Evolutionary conservation across 768 basidiomycete species (phyloP), one percentile per base, ranked within the genome.

Genomic region (Amanita rimosa): DNA sequence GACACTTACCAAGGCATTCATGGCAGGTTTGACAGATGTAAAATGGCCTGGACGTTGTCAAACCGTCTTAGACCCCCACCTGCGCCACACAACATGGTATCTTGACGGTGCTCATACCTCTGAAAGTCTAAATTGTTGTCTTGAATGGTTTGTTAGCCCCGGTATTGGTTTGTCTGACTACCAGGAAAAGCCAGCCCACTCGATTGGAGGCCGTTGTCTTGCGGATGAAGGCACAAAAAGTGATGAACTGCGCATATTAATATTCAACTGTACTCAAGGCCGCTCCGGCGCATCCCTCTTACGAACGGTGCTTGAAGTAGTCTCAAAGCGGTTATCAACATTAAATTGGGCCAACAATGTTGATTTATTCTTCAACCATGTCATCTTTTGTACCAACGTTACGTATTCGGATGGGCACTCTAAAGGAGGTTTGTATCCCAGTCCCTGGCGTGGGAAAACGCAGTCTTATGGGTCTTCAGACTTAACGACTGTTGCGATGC

Each of bases 31-130:
- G 17, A 65, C 77, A 56, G 65, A 71, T 16, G 74, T 92, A 3
- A 77, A 70, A 52, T 99, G 96, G 95, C 94, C 96, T 8, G 96
- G 95, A 10, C 79, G 96, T 39, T 99, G 96, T 61, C 96, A 99
- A 65, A 76, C 75, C 7, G 78, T 95, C 10, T 42, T 49, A 8
- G 92, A 94, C 58, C 81, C 81, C 1, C 59, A 54, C 13, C 60
- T 75, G 34, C 44, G 64, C 1, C 58, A 63, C 13, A 71, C 76
- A 6, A 85, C 77, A 2, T 98, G 96, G 96, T 90, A 82, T 63
- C 68, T 99, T 10, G 96, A 98, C 60, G 96, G 96, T 0, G 94
- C 96, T 9, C 96, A 99, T 62, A 99, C 96, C 0, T 65, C 76
- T 10, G 96, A 98, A 60, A 96, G 92, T 58, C 70, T 99, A 24